Evolutionary conservation across 2,329 filamentous ascomycete genomes (phyloP), one percentile per base, ranked within the genome.

Genomic region (Fusarium stilboides): DNA sequence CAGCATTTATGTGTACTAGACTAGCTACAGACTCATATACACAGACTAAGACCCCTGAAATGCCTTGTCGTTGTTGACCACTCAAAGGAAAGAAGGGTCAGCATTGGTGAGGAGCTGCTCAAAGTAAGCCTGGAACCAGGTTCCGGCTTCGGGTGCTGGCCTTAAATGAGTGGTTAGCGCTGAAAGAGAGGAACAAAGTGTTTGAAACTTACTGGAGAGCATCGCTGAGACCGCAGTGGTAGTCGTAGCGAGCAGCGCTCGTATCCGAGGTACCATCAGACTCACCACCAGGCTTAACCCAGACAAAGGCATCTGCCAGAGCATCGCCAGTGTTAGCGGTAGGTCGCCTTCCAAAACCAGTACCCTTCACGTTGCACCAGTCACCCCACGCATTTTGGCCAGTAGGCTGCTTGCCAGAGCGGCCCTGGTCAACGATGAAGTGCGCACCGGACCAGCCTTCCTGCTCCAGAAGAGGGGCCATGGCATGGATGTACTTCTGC

Each of bases 81-180:
- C 20, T 54, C 54, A 69, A 42, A 73, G 22, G 69, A 87, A 87
- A 14, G 84, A 74, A n/a, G 86, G 86, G 74, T 87, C 85, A 56
- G 86, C 85, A 68, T 88, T 88, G 56, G 79, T 81, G 57, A 88
- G 81, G 2, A 89, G 79, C 77, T 87, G 84, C 77, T 83, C 85
- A 69, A 88, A 88, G 79, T 88, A 89, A 17, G 82, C 85, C 77
- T 88, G 80, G 79, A 91, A 91, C 90, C 90, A 93, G 10, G 83
- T 80, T 31, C 91, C 91, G 12, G 91, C 90, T 78, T 93, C 89
- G 31, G 91, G 91, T 2, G 91, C 89, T 3, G 90, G 90, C 77
- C 87, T 74, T 10, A 20, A 17, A 34, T 20, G 1, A 7, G 1
- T 8, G 31, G 89, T 71, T 39, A 72, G 64, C 4, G 15, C 1